Conservation (phyloP, 2,329 filamentous ascomycete genomes). For the Fusarium papillatum region DNA sequence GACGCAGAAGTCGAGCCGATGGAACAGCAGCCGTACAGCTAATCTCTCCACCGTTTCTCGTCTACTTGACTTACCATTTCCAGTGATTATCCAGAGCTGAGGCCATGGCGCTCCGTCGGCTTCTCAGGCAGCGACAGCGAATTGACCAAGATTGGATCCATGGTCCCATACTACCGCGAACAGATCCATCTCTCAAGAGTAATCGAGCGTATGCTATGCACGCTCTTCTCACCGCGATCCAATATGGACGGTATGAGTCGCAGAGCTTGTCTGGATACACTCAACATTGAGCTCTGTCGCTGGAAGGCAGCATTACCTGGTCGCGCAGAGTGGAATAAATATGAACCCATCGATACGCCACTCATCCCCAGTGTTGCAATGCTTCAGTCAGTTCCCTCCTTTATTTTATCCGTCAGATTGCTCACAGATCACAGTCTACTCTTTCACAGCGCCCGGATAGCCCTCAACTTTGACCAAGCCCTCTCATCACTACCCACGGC, state of each 20-base stretch:
- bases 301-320: constrained; percentile 36
- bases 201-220: constrained; percentile 39
- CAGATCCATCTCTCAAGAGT: constrained; percentile 36
- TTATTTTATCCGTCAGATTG: no score
- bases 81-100: constrained; percentile 37
- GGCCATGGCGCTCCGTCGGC: constrained; percentile 40
- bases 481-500: not conserved
- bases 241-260: constrained; percentile 12
- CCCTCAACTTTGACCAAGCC: constrained; percentile 40
- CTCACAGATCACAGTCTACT: constrained; percentile 14
- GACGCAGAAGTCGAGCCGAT: constrained; percentile 14
- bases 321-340: constrained; percentile 36
- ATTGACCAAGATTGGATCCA: constrained; percentile 17
- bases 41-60: no score
- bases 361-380: constrained; percentile 34
- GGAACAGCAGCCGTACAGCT: constrained; percentile 14
- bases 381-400: constrained; percentile 30
- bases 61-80: no score
- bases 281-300: constrained; percentile 36
- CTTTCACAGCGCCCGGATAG: constrained; percentile 42
- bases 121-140: constrained; percentile 26
- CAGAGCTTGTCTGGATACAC: constrained; percentile 16
- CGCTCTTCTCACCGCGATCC: constrained; percentile 14
- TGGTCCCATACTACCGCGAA: constrained; percentile 35
- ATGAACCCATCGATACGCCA: constrained; percentile 30